Evolutionary conservation across 495 filamentous ascomycete species (phyloP), one percentile per base, ranked within the genome.

Genomic region (Collariella sp.): DNA sequence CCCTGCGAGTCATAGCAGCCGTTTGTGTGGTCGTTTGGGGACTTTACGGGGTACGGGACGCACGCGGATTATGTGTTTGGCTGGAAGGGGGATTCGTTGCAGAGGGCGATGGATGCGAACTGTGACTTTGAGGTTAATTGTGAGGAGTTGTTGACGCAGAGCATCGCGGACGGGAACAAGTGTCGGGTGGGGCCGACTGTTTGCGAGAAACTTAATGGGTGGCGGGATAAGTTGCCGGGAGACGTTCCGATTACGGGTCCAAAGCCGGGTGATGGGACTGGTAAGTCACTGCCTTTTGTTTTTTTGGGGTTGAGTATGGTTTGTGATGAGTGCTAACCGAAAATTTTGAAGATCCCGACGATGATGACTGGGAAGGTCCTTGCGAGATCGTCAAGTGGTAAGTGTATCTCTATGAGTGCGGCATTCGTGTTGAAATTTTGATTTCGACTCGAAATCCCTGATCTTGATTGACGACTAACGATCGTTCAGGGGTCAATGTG

Each of bases 1-100:
- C 58, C 69, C 70, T 1, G 54, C 63, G 0, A 55, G 24, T 0
- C 69, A 72, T 42, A 55, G 41, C 72, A 76, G 54, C 74, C 73
- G 15, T 76, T 77, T 58, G 70, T 76, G n/a, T 77, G 72, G 72
- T 69, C 64, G 38, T 72, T 69, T 43, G 71, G 70, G 20, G 63
- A 74, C 33, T 56, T 46, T 23, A 69, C 64, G 4, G 71, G 71
- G 4, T 71, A 70, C 41, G 70, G 71, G 2, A 70, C 67, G 23
- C 70, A 73, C 52, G 71, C 68, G 0, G 70, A 74, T 54, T 72
- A 72, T 45, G 51, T 72, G 7, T 74, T 74, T 39, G 69, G 71
- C 4, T 72, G 71, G 70, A 71, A 72, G 55, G 70, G 65, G 16
- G 57, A 70, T 36, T 58, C 66, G 0, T 57, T 72, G 12, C 70